Evolutionary conservation across 2,329 filamentous ascomycete species (phyloP).

Genomic region (Curvularia eragrostidis): DNA sequence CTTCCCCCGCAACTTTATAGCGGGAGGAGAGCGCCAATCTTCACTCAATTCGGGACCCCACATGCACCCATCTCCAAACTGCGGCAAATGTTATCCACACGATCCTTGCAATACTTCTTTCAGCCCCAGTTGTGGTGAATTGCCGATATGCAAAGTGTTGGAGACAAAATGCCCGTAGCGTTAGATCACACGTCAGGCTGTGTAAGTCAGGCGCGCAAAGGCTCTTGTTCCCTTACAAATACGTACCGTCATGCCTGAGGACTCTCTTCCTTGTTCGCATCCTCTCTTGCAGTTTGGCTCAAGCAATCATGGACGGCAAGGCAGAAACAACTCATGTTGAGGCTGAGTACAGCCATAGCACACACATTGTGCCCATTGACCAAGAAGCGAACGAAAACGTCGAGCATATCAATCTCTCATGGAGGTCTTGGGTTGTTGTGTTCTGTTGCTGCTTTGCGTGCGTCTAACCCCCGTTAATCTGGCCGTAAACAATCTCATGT

Average conservation of each 20-base stretch:
- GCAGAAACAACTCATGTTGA: slow-evolving; percentile 24
- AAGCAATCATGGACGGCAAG: slow-evolving; percentile 29
- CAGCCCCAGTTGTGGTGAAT: slow-evolving; percentile 12
- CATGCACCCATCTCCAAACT: slow-evolving; percentile 11
- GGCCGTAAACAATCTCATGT: slow-evolving; percentile 6
- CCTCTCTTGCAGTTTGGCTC: neutral
- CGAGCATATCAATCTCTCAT: slow-evolving; percentile 58
- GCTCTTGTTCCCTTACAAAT: slow-evolving; percentile 4
- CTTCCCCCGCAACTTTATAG: slow-evolving; percentile 10
- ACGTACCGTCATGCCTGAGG: neutral
- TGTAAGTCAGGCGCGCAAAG: slow-evolving; percentile 1
- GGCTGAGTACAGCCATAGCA: slow-evolving; percentile 14
- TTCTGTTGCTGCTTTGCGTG: slow-evolving; percentile 59
- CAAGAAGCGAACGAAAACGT: slow-evolving; percentile 39
- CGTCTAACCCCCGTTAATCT: slow-evolving; percentile 20
- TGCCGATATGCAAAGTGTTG: slow-evolving; percentile 23
- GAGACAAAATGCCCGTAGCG: neutral
- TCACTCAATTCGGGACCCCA: slow-evolving; percentile 22
- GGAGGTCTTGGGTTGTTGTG: slow-evolving; percentile 62
- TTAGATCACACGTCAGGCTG: slow-evolving; percentile 4
- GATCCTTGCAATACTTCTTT: neutral
- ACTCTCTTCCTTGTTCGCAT: neutral
- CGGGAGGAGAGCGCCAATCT: slow-evolving; percentile 6
- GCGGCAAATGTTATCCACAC: slow-evolving; percentile 18
- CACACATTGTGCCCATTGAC: slow-evolving; percentile 36